Evolutionary conservation across 2,329 filamentous ascomycete genomes (phyloP), one percentile per base, ranked within the genome.

Genomic region (Periconia macrospinosa): DNA sequence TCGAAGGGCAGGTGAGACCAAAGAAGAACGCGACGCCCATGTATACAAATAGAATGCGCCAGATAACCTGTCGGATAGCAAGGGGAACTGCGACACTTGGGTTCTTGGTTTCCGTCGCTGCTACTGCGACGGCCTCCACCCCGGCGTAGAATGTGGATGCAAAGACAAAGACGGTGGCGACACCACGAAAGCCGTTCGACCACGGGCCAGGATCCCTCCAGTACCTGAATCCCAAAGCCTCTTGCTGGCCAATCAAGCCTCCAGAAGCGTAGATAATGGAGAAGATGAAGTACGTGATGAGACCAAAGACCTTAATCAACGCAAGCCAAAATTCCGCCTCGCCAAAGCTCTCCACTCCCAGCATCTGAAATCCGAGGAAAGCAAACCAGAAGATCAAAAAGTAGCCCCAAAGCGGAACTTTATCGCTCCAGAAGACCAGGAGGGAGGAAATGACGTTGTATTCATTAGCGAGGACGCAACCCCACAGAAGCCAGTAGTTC

Each of bases 391-490:
- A 75, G 40, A 76, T 75, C n/a, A 76, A 55, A 17, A 75, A 74
- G 52, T 73, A 76, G 3, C 69, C 75, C 68, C 71, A 77, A 1
- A 74, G 54, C 1, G 75, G 75, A 14, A 77, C 68, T 20, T 70
- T 70, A 23, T 85, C 83, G 20, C 79, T 83, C 87, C 86, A 90
- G 61, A 87, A 87, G 0, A 81, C 79, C 49, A 89, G 76, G 53
- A 90, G 87, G 61, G 81, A 86, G 47, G 81, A 85, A 19, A 87
- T 82, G 48, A 86, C 85, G 54, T 89, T 89, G 71, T 89, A 89
- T 69, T 90, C 87, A 64, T 88, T 89, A 41, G 86, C 81, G 45
- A 90, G 75, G 7, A 89, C 85, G 14, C 80, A 79, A 37, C 81
- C 80, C 85, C 85, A 88, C 52, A 89, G 86, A 63, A 88, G 59